These are phyloP conservation scores for Talaromyces sp. DNA, from an alignment of 2,329 filamentous ascomycete genomes.

Conservation along the genomic window DNA sequence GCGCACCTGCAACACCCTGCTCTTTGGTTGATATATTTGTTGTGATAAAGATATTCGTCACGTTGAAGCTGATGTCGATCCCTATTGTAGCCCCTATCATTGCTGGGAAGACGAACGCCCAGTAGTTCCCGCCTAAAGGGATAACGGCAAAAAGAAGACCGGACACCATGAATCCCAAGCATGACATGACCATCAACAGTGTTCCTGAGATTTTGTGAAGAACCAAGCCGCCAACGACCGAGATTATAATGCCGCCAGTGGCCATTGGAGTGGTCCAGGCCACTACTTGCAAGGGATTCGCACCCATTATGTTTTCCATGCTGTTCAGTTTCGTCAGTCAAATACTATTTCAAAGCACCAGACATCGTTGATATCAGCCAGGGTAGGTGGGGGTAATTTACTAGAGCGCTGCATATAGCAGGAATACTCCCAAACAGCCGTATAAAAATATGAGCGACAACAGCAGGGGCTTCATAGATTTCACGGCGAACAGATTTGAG, in stretches of 20 bases:
- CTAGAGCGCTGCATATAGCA: background rate
- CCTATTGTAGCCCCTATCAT: background rate
- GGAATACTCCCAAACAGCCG: background rate
- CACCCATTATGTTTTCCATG: background rate
- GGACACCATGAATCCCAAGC: background rate
- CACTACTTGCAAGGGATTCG: background rate
- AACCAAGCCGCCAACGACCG: background rate
- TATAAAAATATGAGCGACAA: background rate
- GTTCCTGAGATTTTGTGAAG: background rate
- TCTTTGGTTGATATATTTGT: slow-evolving; percentile 61
- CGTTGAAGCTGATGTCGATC: slow-evolving; percentile 65
- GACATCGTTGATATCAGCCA: background rate
- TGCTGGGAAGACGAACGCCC: background rate
- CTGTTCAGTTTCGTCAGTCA: background rate
- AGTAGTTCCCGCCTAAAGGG: background rate
- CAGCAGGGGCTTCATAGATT: background rate
- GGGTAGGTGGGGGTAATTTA: background rate
- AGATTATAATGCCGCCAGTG: background rate
- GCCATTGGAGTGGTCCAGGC: background rate
- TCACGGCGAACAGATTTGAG: slow-evolving; percentile 55
- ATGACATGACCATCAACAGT: background rate
- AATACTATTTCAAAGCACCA: too few relatives aligned
- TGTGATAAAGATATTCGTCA: slow-evolving; percentile 72
- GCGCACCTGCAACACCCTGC: slow-evolving; percentile 66
- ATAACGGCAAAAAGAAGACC: background rate